Conservation (phyloP, 768 basidiomycete species). For the Gymnopilus junonius region DNA sequence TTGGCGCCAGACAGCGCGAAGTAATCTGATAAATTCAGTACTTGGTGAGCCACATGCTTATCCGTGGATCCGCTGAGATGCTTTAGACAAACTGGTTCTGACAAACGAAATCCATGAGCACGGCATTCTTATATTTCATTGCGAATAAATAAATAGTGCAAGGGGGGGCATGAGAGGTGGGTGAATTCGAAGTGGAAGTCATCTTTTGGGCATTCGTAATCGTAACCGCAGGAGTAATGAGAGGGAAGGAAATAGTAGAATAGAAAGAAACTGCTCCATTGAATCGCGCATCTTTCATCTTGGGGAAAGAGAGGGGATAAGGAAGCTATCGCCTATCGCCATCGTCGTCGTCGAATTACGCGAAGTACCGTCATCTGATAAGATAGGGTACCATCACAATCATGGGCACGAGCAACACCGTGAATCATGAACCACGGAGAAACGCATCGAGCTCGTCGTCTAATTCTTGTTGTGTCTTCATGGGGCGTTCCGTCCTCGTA, state of each 20-base stretch:
- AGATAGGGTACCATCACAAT: background rate
- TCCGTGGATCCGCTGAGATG: no score
- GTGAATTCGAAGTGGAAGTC: background rate
- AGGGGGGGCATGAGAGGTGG: background rate
- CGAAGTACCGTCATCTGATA: background rate
- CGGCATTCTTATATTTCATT: background rate
- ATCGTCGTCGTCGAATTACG: background rate
- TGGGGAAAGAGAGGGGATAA: background rate
- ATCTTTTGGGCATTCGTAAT: background rate
- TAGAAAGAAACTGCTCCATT: background rate
- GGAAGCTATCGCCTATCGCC: background rate
- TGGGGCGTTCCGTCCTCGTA: conserved; percentile 43
- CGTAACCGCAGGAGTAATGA: background rate
- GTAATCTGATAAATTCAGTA: no score
- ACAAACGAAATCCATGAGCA: no score
- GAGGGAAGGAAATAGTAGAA: background rate
- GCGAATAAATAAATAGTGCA: background rate
- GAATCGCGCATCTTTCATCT: no score
- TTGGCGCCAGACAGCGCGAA: no score
- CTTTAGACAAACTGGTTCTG: no score
- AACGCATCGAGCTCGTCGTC: conserved; percentile 87
- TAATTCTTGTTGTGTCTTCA: conserved; percentile 73
- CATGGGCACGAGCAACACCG: background rate
- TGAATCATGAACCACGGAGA: conserved; percentile 46
- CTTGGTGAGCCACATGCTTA: no score